These are phyloP conservation scores for Gymnopilus junonius DNA, from an alignment of 768 basidiomycete species.

Conservation along the genomic window DNA sequence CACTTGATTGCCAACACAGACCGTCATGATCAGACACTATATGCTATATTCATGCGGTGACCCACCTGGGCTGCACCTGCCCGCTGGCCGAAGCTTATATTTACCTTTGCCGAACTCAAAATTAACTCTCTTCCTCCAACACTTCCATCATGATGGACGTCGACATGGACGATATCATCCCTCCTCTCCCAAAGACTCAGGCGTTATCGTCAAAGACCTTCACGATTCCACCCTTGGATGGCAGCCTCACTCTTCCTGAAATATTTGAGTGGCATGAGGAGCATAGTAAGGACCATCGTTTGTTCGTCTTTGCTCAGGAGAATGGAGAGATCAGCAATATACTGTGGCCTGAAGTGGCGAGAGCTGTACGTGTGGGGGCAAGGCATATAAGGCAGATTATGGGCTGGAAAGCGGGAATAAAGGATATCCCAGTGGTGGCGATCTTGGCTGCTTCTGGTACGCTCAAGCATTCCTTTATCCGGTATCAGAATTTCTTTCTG, in stretches of 20 bases:
- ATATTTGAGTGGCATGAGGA: conserved; percentile 64
- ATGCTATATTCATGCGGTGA: background rate
- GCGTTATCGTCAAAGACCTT: background rate
- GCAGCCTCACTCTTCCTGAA: conserved; percentile 2
- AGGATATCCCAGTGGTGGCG: conserved; percentile 9
- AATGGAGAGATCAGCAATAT: conserved; percentile 9
- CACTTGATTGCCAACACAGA: background rate
- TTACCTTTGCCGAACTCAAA: background rate
- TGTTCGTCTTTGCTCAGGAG: conserved; percentile 13
- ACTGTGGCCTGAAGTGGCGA: conserved; percentile 7
- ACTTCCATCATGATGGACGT: background rate
- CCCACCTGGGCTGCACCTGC: background rate
- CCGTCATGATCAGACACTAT: background rate
- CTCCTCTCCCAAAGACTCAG: background rate
- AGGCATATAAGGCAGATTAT: background rate
- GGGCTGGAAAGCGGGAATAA: background rate
- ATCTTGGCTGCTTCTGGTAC: conserved; percentile 12
- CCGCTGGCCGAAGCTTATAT: background rate
- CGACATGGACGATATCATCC: background rate
- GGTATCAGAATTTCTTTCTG: too few relatives aligned
- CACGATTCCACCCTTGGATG: conserved; percentile 3
- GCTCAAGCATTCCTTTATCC: background rate
- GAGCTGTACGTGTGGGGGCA: conserved; percentile 1
- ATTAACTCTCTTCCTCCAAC: background rate
- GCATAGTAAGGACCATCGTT: conserved; percentile 8